Percentiles rank a stretch among this genome's conserved stretches.
phyloP scores from a whole-genome alignment of 1,284 basidiomycete species.

The Leccinum griseonigrum region DNA sequence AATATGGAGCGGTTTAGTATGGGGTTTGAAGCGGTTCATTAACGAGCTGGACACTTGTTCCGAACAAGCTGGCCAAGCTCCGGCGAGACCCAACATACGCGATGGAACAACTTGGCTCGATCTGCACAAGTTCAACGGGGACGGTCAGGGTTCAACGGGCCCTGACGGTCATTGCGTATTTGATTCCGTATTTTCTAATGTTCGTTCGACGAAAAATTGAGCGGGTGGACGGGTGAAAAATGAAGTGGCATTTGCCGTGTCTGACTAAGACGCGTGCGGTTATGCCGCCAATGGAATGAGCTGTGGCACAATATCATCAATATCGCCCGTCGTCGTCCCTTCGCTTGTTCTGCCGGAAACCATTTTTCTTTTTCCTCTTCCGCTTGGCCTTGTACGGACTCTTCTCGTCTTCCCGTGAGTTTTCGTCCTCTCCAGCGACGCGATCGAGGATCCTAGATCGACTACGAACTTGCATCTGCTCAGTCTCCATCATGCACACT shows the following conservation, averaged over 20 bases:
- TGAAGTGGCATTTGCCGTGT: conserved; percentile 25
- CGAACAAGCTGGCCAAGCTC: not conserved
- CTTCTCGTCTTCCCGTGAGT: conserved; percentile 11
- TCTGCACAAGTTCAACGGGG: not conserved
- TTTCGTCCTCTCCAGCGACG: not conserved
- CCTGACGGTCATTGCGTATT: not conserved
- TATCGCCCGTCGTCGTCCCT: conserved; percentile 4
- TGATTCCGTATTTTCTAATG: conserved; percentile 7
- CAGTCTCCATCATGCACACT: conserved; percentile 22
- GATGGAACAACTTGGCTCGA: too few relatives aligned
- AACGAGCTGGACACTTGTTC: not conserved
- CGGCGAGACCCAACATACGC: not conserved
- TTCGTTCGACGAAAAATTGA: not conserved
- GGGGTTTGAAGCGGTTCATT: not conserved
- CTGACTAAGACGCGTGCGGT: conserved; percentile 30
- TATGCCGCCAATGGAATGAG: conserved; percentile 7
- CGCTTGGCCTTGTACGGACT: conserved; percentile 4
- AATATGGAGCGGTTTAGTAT: not conserved
- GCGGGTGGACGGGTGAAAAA: not conserved
- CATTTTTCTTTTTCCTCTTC: conserved; percentile 23
- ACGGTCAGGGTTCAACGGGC: not conserved
- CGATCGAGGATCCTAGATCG: conserved; percentile 28
- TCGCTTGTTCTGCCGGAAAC: conserved; percentile 18
- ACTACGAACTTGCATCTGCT: conserved; percentile 12
- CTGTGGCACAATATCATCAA: conserved; percentile 7